Conservation (phyloP, 2,329 filamentous ascomycete genomes). For the Coniochaeta pulveracea region DNA sequence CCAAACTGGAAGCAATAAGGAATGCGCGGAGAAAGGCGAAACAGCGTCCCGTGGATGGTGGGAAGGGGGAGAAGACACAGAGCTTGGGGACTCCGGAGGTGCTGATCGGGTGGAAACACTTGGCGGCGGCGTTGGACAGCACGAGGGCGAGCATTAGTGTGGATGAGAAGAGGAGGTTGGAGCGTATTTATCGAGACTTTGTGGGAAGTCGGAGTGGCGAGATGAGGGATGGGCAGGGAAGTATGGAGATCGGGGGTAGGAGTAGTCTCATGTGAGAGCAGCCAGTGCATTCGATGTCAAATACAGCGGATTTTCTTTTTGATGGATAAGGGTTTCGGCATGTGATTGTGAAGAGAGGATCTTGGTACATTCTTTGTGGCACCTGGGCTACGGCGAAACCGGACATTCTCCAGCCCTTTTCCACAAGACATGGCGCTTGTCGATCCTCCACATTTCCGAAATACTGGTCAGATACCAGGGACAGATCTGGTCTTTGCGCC, state of each 20-base stretch:
- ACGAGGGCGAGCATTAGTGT: slow-evolving; percentile 76
- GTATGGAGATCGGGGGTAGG: slow-evolving; percentile 82
- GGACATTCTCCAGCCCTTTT: too few species aligned
- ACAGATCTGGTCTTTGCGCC: too few species aligned
- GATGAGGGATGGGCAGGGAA: slow-evolving; percentile 86
- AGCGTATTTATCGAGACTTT: slow-evolving; percentile 84
- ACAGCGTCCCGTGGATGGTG: slow-evolving; percentile 19
- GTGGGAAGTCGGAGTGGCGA: slow-evolving; percentile 86
- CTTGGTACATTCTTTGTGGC: too few species aligned
- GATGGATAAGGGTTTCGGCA: too few species aligned
- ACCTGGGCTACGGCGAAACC: too few species aligned
- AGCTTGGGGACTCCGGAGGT: slow-evolving; percentile 47
- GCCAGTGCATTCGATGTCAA: too few species aligned
- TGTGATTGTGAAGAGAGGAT: too few species aligned
- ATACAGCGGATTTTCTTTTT: too few species aligned
- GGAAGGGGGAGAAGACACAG: slow-evolving; percentile 17
- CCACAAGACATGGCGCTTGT: too few species aligned
- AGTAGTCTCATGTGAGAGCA: slow-evolving; percentile 87
- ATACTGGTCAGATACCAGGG: too few species aligned
- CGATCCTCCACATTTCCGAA: too few species aligned
- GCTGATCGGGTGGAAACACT: slow-evolving; percentile 72
- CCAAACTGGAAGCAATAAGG: slow-evolving; percentile 76
- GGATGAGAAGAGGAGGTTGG: slow-evolving; percentile 63
- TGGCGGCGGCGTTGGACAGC: slow-evolving; percentile 62
- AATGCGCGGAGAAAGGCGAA: slow-evolving; percentile 54